phyloP scores from a whole-genome alignment of 768 basidiomycete genomes.

The Kwoniella dejecticola region DNA sequence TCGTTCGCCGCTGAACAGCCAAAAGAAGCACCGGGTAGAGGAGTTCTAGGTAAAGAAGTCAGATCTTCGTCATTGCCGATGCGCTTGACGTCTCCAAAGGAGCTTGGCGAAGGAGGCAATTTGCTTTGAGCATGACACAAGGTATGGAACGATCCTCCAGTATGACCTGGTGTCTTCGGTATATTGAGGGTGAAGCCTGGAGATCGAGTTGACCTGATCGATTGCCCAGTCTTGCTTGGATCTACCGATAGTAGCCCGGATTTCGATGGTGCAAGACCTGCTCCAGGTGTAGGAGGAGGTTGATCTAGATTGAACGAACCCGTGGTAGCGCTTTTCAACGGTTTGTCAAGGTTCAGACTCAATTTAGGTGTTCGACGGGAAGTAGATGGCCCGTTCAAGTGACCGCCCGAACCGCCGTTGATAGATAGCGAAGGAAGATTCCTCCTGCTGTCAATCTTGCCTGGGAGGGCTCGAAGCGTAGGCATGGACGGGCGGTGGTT shows the following conservation, averaged over 20 bases:
- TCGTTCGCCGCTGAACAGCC: not conserved
- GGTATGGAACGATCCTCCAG: conserved; percentile 30
- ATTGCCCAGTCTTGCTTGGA: not conserved
- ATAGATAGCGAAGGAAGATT: conserved; percentile 54
- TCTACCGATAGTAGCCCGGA: conserved; percentile 10
- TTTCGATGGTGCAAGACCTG: not conserved
- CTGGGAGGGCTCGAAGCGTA: conserved; percentile 57
- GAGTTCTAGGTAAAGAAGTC: not conserved
- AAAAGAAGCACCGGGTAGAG: conserved; percentile 10
- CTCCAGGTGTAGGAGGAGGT: conserved; percentile 18
- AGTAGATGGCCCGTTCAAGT: conserved; percentile 1
- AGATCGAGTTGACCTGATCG: conserved; percentile 10
- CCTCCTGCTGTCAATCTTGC: conserved; percentile 64
- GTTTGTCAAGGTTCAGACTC: conserved; percentile 39
- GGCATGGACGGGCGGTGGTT: conserved; percentile 48
- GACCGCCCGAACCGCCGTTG: not conserved
- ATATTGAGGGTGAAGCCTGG: conserved; percentile 17
- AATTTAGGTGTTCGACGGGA: conserved; percentile 39
- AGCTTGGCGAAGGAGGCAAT: conserved; percentile 41
- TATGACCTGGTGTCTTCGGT: conserved; percentile 19
- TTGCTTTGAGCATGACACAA: conserved; percentile 35
- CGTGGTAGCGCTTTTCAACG: conserved; percentile 33
- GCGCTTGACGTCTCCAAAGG: conserved; percentile 35
- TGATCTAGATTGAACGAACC: conserved; percentile 29
- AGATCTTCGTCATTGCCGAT: conserved; percentile 39